Evolutionary conservation across 2,329 filamentous ascomycete genomes (phyloP), one percentile per base, ranked within the genome.

Genomic region (Fusarium gaditjirri): DNA sequence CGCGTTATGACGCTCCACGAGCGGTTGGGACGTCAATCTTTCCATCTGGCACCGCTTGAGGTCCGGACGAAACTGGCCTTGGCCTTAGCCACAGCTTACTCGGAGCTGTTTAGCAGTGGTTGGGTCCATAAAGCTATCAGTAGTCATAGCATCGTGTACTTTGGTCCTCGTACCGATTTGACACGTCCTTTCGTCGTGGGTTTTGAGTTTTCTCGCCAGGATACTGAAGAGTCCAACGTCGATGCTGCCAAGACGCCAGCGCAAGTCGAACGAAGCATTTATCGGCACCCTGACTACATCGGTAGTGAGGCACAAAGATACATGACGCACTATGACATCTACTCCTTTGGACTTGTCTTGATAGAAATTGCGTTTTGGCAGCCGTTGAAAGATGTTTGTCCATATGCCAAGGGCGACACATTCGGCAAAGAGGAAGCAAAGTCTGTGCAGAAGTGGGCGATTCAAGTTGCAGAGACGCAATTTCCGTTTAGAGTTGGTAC

Each of bases 371-470:
- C 16, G 0, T 58, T 58, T 16, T 58, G 55, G 55, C 55, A 58
- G 17, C 55, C 43, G 1, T 2, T 58, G 0, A 39, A 17, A 1
- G 55, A 58, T 33, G 43, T 58, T 6, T 58, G 43, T 16, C 55
- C 55, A 0, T 7, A 39, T 10, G 43, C 55, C 0, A 52, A 58
- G 1, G 27, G 43, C 1, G 9, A 25, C 1, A 6, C 2, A 0
- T 58, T 58, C 2, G 55, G 43, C 1, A 39, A 25, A 8, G 27
- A 58, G 1, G 55, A 52, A 4, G 55, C 43, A 0, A 39, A 39
- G 12, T 2, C 2, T 17, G n/a, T 58, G 1, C 33, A 58, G 25
- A 8, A 33, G 5, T 58, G 55, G 55, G 55, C 55, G 0, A 8
- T 3, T 0, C 43, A 58, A 0, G 14, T 58, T 6, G 44, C 35